Evolutionary conservation across 1,284 basidiomycete species (phyloP), one percentile per base, ranked within the genome.

Genomic region (Binderoboletus segoi): DNA sequence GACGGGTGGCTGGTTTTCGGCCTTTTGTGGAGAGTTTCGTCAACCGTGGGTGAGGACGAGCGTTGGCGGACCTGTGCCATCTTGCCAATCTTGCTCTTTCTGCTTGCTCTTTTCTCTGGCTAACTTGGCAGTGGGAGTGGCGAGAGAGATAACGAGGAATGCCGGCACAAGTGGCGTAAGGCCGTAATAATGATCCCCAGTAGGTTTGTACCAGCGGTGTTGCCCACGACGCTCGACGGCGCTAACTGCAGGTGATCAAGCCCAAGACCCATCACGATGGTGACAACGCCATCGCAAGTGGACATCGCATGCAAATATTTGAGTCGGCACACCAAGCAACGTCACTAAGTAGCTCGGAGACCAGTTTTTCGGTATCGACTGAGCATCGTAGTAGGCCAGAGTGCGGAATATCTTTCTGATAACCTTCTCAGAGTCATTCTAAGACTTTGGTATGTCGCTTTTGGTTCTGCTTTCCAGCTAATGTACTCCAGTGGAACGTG

Each of bases 61-160:
- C 72, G 71, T 47, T 60, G 58, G 50, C 62, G 70, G 54, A 72
- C 61, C 43, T 67, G 62, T 4, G 67, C 58, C 70, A 73, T 70
- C 18, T n/a, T 37, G 38, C 20, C 16, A 32, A 28, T 38, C 23
- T 24, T 3, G 2, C 30, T n/a, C n/a, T n/a, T 37, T 47, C 4
- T 21, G 18, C 15, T 35, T 11, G 13, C 8, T 38, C 38, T 42
- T 1, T 40, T 51, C 3, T 37, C 38, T 42, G 30, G 28, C 24
- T 38, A 38, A 20, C 37, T 46, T 11, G 24, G 59, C 43, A 32
- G 35, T 33, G 24, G 26, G 30, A 23, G 37, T 35, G 38, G 35
- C 8, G 21, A 38, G 37, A 7, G 5, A 20, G 16, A 33, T 1
- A 30, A 21, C 37, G 30, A 44, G 33, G 12, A 41, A 38, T 60